phyloP scores from a whole-genome alignment of 306 rosid genomes.

The Morella rubra region DNA sequence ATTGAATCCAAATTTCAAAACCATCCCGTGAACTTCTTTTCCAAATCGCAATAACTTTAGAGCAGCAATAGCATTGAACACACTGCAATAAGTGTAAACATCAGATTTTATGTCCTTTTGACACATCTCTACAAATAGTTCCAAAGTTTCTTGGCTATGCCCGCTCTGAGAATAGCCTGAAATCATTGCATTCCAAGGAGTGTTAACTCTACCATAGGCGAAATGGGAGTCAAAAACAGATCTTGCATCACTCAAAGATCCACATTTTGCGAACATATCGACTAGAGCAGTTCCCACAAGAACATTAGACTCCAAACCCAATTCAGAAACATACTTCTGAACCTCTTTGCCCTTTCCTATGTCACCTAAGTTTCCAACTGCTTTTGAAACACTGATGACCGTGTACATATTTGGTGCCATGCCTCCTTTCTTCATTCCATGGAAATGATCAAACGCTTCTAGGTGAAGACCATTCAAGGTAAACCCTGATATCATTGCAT shows the following conservation, averaged over 20 bases:
- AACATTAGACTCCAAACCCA: constrained; percentile 50
- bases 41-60: constrained; percentile 37
- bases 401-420: constrained; percentile 45
- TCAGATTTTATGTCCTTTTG: constrained; percentile 44
- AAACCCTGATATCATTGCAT: constrained; percentile 74
- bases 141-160: constrained; percentile 53
- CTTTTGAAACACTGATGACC: constrained; percentile 60
- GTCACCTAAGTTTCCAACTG: constrained; percentile 52
- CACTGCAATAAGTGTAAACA: constrained; percentile 63
- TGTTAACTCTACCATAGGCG: constrained; percentile 35
- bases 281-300: constrained; percentile 68
- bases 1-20: constrained; percentile 51
- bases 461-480: constrained; percentile 43
- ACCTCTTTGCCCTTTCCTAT: constrained; percentile 48
- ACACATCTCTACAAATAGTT: constrained; percentile 54
- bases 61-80: constrained; percentile 59
- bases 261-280: constrained; percentile 69
- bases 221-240: constrained; percentile 47
- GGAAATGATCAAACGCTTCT: constrained; percentile 58
- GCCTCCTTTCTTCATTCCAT: constrained; percentile 48
- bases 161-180: constrained; percentile 62
- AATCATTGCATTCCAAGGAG: constrained; percentile 83
- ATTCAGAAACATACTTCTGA: constrained; percentile 46
- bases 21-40: constrained; percentile 49
- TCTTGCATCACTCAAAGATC: constrained; percentile 50